phyloP scores from a whole-genome alignment of 164 flowering plant genomes.

The Sextonia rubra region DNA sequence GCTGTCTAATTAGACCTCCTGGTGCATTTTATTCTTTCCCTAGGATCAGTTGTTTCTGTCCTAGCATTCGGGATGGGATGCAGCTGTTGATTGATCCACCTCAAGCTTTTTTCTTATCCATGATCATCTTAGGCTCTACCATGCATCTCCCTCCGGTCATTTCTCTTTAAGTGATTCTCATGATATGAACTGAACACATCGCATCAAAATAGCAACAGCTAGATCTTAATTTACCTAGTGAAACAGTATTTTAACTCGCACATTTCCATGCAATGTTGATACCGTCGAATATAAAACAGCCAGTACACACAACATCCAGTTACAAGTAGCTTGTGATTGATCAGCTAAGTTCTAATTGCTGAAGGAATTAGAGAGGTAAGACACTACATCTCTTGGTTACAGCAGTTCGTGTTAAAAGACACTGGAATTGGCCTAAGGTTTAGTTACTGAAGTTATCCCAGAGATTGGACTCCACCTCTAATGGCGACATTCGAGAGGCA shows the following conservation, averaged over 20 bases:
- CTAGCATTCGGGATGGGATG: too few relatives aligned
- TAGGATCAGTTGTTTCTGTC: too few relatives aligned
- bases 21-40: too few relatives aligned
- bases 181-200: neutral
- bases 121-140: too few relatives aligned
- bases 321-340: neutral
- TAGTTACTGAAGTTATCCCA: slow-evolving; percentile 6
- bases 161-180: neutral
- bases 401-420: neutral
- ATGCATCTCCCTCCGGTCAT: too few relatives aligned
- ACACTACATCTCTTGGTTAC: neutral
- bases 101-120: too few relatives aligned
- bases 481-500: slow-evolving; percentile 12
- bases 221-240: neutral
- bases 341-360: too few relatives aligned
- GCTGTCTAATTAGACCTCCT: too few relatives aligned
- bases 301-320: neutral
- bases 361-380: too few relatives aligned
- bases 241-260: neutral
- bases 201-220: neutral
- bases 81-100: too few relatives aligned
- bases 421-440: neutral
- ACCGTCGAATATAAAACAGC: neutral
- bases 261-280: neutral
- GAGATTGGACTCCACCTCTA: slow-evolving; percentile 12